Evolutionary conservation across 208 protist genomes (phyloP), one percentile per base, ranked within the genome.

Genomic region (Trypanosoma boissoni): DNA sequence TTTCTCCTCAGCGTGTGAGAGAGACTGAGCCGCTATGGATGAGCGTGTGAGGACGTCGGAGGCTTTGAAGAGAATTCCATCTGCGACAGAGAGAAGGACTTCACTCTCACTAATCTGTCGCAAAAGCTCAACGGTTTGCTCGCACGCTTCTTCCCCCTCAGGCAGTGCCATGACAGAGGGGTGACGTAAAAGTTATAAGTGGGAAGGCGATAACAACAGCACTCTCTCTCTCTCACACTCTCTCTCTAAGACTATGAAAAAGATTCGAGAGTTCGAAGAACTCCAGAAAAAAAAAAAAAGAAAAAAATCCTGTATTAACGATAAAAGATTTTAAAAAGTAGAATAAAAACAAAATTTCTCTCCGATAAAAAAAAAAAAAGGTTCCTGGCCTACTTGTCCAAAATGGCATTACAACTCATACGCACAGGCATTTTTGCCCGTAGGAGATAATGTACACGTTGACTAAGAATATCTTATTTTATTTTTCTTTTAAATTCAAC

Each of bases 11-110:
- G 64, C 0, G 14, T 39, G 23, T 7, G 31, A 50, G 8, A 59
- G 39, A 16, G 20, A 16, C 1, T 24, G 1, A 1, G 10, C 1
- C n/a, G 23, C 4, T 3, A 50, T 21, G 23, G 46, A 32, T 32
- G 12, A 7, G 2, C 1, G 4, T 32, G 23, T 16, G 16, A 34
- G 23, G 4, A 7, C 8, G 27, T 48, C 8, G 20, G 23, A 12
- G n/a, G 14, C 20, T 0, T 21, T 14, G n/a, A 42, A 51, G 14
- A n/a, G 28, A 16, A 14, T 21, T 34, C 42, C 57, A 6, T 6
- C 24, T 14, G 64, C 55, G 2, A 23, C 50, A 1, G 56, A 32
- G n/a, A 54, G 39, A 8, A 71, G 39, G 32, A 64, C 56, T 20
- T 23, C 20, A 48, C 51, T 54, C 7, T 10, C 18, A 3, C 54